Base-by-base conservation (phyloP, 345 rosid genomes). In the Clausena lansium region DNA sequence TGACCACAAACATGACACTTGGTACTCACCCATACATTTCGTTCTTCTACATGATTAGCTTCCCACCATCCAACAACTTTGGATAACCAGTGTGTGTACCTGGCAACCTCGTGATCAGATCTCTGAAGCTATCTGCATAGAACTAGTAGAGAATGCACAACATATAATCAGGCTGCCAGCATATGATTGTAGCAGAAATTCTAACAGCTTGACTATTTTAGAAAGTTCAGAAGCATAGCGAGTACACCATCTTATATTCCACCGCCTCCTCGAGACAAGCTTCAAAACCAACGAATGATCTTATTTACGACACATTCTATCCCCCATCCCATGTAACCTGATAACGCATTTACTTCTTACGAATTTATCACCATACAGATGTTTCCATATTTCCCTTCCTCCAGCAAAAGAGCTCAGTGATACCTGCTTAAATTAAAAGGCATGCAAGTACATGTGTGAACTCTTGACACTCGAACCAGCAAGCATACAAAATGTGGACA, bases 291-390 rank as follows among this genome's bases (percentile, higher is more conserved):
- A 76, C 73, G 66, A 77, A 78, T 63, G 80, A 81, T 80, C 86
- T 28, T 80, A 19, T 63, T 45, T 74, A 72, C 77, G 69, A 84
- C 82, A 86, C 17, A 69, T 76, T 79, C 82, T 77, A 85, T 82
- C 87, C 82, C 82, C 83, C 87, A 72, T 60, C 81, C 86, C 81
- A 75, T n/a, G 83, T 82, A 79, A 87, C 83, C 88, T 79, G 69
- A 77, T 73, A 78, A 80, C 79, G 83, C 85, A 82, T 76, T 86
- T 65, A 70, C 86, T 79, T 73, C 88, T 79, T 78, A 77, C 76
- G 68, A 81, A 75, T 71, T 83, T 32, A 73, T 71, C 84, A 80
- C 47, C 87, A 79, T 36, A 66, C 70, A 63, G 76, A 81, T 87
- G 83, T 77, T 74, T 66, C 81, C 27, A 61, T 55, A 36, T 67